These are phyloP conservation scores for Podaxis pistillaris DNA, from an alignment of 768 basidiomycete species.

Conservation along the genomic window DNA sequence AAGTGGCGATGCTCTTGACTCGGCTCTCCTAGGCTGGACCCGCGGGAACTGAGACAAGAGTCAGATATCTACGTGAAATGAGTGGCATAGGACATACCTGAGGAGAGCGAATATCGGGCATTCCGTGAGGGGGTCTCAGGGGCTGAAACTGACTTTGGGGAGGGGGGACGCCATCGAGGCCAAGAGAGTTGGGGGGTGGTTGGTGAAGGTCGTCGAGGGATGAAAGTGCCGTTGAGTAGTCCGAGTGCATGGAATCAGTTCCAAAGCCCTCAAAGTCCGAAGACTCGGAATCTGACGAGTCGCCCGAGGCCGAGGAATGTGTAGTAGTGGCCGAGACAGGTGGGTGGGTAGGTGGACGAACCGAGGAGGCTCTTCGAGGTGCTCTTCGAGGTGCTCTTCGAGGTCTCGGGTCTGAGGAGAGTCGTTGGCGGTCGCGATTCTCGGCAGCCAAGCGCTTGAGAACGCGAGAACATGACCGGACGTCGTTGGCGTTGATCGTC, in stretches of 20 bases:
- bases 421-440: not conserved
- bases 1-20: not conserved
- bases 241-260: not conserved
- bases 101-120: not conserved
- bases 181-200: not conserved
- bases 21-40: not conserved
- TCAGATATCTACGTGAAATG: not conserved
- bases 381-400: not conserved
- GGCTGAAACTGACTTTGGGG: not conserved
- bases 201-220: not conserved
- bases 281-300: not conserved
- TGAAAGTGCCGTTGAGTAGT: not conserved
- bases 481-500: not conserved
- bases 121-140: not conserved
- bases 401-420: not conserved
- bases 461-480: too few species aligned
- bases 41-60: not conserved
- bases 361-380: not conserved
- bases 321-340: not conserved
- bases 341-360: not conserved
- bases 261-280: not conserved
- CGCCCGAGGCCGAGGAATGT: not conserved
- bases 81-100: not conserved
- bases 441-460: too few species aligned
- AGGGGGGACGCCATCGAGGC: not conserved